A percentile compares a stretch with the other conserved stretches of the same genome.
phyloP scores from a whole-genome alignment of 257 asterid species.

The Gardenia jasminoides region DNA sequence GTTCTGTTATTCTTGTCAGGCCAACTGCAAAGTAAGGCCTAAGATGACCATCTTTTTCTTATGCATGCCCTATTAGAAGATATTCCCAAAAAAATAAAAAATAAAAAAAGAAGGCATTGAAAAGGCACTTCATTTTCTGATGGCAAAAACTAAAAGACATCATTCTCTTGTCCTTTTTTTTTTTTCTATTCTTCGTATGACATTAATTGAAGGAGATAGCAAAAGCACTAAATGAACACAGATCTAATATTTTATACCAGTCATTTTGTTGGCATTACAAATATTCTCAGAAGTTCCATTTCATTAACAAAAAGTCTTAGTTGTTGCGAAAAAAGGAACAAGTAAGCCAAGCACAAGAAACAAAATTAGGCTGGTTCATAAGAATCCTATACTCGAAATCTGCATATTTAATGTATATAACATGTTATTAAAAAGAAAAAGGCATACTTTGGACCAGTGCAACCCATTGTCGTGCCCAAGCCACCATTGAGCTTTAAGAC shows the following conservation, averaged over 20 bases:
- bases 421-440: not conserved
- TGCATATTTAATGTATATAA: not conserved
- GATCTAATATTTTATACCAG: not conserved
- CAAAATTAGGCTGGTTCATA: not conserved
- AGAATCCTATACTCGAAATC: not conserved
- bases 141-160: not conserved
- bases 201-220: not conserved
- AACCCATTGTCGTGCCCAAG: slow-evolving; percentile 99
- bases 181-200: not conserved
- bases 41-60: not conserved
- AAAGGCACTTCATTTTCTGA: not conserved
- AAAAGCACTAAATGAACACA: not conserved
- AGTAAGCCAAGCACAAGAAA: not conserved
- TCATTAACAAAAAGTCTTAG: not conserved
- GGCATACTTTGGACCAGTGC: slow-evolving; percentile 96
- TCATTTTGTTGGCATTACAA: not conserved
- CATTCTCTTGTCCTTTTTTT: not conserved
- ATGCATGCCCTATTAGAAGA: not conserved
- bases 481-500: slow-evolving; percentile 99
- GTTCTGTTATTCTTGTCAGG: not conserved
- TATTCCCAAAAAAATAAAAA: not conserved
- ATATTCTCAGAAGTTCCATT: not conserved
- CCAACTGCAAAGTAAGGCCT: not conserved
- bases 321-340: not conserved
- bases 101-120: not conserved